Base-by-base conservation (phyloP, 176 grass and related monocot genomes). In the Rhynchospora pubera region DNA sequence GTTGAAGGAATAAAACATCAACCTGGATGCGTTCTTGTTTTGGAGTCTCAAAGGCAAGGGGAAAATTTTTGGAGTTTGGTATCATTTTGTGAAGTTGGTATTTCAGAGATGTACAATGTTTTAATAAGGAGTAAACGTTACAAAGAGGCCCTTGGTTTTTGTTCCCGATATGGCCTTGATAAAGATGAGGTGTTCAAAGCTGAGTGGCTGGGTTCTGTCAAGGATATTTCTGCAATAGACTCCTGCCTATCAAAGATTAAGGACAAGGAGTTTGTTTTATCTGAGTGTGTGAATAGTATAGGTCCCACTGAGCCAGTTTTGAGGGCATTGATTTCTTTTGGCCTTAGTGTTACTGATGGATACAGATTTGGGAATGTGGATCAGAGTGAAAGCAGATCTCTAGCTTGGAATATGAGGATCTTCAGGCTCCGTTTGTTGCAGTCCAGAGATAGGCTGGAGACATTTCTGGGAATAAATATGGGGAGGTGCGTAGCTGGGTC, bases 391-490 rank as follows among this genome's bases (percentile, higher is more conserved):
- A 73, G 89, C 32, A 90, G 75, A 62, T 86, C 83, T 34, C 44
- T 51, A 87, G 61, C 78, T 82, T 93, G 90, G 95, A 88, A 88
- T 65, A 79, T 82, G 55, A 89, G 89, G 64, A 85, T 94, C 39
- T 86, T 91, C 58, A 93, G 95, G 79, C 90, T 98, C 83, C 81
- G 64, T 57, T 81, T 98, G 62, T 90, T 94, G 80, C 83, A 87
- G 79, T 89, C 87, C 63, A 98, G 71, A 69, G 95, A 98, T 80
- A 83, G 86, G 82, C 79, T 98, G 69, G 95, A 98, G 82, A 98
- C 92, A 68, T 98, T 94, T 86, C 70, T 98, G 83, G 92, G 95
- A 60, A 91, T 98, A 88, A 98, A 91, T 84, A 98, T 98, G 95
- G 95, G 95, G 85, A 94, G 95, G 95, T 98, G 53, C 50, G 75